Base-by-base conservation (phyloP, 2,329 filamentous ascomycete species). In the Botrytis paeoniae region DNA sequence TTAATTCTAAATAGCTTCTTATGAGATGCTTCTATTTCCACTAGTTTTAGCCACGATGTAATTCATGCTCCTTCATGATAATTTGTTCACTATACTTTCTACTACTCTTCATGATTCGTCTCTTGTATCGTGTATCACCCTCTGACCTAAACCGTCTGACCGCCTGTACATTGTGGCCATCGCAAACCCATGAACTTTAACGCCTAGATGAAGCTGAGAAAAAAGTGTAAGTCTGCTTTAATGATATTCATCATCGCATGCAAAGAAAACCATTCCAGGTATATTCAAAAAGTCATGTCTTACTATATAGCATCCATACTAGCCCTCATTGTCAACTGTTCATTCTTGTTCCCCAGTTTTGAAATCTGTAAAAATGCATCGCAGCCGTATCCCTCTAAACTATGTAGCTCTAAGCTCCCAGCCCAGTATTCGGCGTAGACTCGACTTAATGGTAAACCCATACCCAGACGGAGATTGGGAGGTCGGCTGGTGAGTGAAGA, bases 391-490 rank as follows among this genome's bases (percentile, higher is more conserved):
- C 96, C 97, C 80, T 98, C 95, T 12, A 99, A 84, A 79, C 93
- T 98, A 81, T 98, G 95, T 73, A 98, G 83, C 79, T 97, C 93
- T 14, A 99, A 84, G 78, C 89, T 96, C 37, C 96, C 96, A 4
- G 96, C 96, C 96, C 96, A 99, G 82, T 98, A 98, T 82, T 98
- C 95, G 41, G 95, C 94, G 82, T 98, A 99, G 4, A 98, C 93
- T 75, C 94, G 89, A 79, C 95, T 97, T 83, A 99, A 91, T 0
- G 96, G 96, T 69, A 99, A 83, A 1, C 96, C 96, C 87, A 99
- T 97, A 6, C 96, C 96, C 1, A 99, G 86, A 18, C 94, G 89
- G 75, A 98, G 84, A 80, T 97, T 92, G 0, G 96, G 95, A 29
- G 94, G 93, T 51, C 96, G 88, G 73, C 91, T 92, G 1, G 93